phyloP scores from a whole-genome alignment of 306 rosid genomes.

The Albizia julibrissin region DNA sequence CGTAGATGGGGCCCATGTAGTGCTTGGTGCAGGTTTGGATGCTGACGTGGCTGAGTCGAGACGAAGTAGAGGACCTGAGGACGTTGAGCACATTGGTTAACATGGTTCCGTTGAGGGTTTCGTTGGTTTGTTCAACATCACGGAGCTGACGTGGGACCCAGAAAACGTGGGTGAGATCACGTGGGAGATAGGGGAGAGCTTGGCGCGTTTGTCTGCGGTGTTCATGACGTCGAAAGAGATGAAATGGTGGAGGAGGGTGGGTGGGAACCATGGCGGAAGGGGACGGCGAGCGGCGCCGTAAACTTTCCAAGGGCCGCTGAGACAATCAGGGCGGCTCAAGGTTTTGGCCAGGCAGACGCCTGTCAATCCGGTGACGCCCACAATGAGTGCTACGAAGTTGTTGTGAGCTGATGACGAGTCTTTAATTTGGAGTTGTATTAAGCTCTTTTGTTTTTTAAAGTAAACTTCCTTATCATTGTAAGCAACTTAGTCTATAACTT shows the following conservation, averaged over 20 bases:
- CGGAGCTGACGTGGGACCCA: slow-evolving; percentile 32
- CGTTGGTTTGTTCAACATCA: slow-evolving; percentile 30
- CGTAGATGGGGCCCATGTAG: slow-evolving; percentile 45
- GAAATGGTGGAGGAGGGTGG: slow-evolving; percentile 34
- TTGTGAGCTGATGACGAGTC: not conserved
- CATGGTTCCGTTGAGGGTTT: slow-evolving; percentile 30
- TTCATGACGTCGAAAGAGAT: slow-evolving; percentile 35
- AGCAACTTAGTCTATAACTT: too few relatives aligned
- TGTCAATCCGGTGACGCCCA: slow-evolving; percentile 44
- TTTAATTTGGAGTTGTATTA: too few relatives aligned
- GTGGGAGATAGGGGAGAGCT: slow-evolving; percentile 35
- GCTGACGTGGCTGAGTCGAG: slow-evolving; percentile 27
- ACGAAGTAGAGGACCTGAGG: slow-evolving; percentile 4
- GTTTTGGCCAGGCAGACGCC: slow-evolving; percentile 45
- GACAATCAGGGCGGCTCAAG: slow-evolving; percentile 25
- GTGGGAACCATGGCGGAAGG: slow-evolving; percentile 32
- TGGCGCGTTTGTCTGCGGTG: slow-evolving; percentile 22
- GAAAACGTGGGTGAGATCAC: slow-evolving; percentile 45
- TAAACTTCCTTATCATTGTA: too few relatives aligned
- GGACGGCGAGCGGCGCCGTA: slow-evolving; percentile 33
- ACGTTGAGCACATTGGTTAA: not conserved
- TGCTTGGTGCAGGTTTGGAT: slow-evolving; percentile 48
- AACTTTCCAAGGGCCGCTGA: slow-evolving; percentile 49
- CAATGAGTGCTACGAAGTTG: slow-evolving; percentile 33
- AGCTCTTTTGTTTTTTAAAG: too few relatives aligned